phyloP scores from a whole-genome alignment of 768 basidiomycete genomes.

The Serpula lacrymans region DNA sequence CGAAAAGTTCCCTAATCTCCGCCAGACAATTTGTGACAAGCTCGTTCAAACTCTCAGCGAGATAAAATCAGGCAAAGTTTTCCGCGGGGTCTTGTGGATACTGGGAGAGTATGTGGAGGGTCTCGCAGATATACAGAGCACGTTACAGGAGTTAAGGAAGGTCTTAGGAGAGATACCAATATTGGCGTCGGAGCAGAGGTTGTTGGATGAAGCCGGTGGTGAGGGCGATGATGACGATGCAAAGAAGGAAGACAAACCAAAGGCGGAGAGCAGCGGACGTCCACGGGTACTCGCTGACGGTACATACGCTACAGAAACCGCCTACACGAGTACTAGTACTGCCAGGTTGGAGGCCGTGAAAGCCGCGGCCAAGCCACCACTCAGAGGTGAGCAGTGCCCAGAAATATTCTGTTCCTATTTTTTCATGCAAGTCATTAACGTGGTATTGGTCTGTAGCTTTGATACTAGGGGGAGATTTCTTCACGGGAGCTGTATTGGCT shows the following conservation, averaged over 20 bases:
- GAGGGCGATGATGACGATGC: constrained; percentile 38
- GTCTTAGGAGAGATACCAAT: constrained; percentile 98
- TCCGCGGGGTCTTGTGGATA: constrained; percentile 95
- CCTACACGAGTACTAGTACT: constrained; percentile 62
- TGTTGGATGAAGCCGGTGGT: constrained; percentile 69
- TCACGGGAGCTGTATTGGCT: constrained; percentile 90
- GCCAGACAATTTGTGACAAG: constrained; percentile 79
- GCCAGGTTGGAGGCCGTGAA: constrained; percentile 79
- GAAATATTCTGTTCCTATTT: neutral
- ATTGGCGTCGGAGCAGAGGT: constrained; percentile 80
- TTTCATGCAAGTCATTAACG: too few relatives aligned
- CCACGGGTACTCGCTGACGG: constrained; percentile 91
- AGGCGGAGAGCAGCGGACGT: constrained; percentile 44
- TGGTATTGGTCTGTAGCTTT: constrained; percentile 46
- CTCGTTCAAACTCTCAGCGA: constrained; percentile 76
- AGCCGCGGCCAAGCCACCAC: constrained; percentile 84
- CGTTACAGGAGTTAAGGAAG: constrained; percentile 76
- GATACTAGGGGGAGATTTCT: constrained; percentile 94
- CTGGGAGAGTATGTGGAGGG: constrained; percentile 91
- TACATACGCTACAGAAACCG: constrained; percentile 96
- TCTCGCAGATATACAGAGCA: constrained; percentile 60
- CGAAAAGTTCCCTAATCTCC: constrained; percentile 91
- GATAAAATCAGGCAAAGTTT: constrained; percentile 96
- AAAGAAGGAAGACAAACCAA: constrained; percentile 41
- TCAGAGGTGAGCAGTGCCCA: constrained; percentile 55